phyloP scores from a whole-genome alignment of 148 eudicot genomes.

The Rheum nobile region DNA sequence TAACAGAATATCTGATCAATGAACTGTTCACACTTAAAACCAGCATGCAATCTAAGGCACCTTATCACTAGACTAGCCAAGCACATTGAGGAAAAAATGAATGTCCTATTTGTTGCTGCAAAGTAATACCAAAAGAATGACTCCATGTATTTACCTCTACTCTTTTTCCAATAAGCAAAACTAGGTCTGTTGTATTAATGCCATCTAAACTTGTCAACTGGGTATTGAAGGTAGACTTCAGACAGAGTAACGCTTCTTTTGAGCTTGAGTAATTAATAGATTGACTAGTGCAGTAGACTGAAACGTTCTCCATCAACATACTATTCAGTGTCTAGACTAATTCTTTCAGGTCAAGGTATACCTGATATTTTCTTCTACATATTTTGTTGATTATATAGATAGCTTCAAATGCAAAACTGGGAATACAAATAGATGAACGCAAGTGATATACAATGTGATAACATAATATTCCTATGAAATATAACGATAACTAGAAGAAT shows the following conservation, averaged over 20 bases:
- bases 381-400: background rate
- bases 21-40: background rate
- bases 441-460: background rate
- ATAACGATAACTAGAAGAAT: background rate
- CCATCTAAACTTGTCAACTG: background rate
- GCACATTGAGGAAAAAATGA: too few species aligned
- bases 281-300: background rate
- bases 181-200: background rate
- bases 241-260: background rate
- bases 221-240: background rate
- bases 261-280: background rate
- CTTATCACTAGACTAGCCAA: background rate
- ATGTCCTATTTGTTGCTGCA: too few species aligned
- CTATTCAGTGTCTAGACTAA: background rate
- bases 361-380: background rate
- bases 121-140: background rate
- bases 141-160: background rate
- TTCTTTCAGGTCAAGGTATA: background rate
- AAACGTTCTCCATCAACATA: background rate
- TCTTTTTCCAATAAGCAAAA: background rate
- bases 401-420: background rate
- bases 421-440: background rate
- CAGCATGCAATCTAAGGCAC: background rate
- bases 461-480: background rate
- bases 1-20: background rate